Evolutionary conservation across 2,329 filamentous ascomycete species (phyloP).

Genomic region (Colletotrichum truncatum): DNA sequence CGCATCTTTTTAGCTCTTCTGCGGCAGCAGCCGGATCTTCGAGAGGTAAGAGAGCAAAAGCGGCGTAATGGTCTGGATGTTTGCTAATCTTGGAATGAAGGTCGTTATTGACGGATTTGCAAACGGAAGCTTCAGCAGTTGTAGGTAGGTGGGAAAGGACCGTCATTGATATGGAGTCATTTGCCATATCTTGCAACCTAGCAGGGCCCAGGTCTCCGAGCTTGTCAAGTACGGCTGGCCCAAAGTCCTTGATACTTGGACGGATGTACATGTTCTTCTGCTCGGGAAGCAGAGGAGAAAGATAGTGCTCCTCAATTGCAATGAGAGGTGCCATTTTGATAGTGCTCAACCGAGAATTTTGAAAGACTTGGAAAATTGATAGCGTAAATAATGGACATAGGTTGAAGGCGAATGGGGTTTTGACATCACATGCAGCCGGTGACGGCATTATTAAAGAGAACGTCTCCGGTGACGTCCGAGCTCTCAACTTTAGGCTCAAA

Average conservation of each 20-base stretch:
- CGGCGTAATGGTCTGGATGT: slow-evolving; percentile 44
- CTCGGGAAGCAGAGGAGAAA: slow-evolving; percentile 1
- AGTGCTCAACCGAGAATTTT: background rate
- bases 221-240: background rate
- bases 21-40: slow-evolving; percentile 38
- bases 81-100: background rate
- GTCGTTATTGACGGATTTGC: slow-evolving; percentile 18
- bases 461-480: background rate
- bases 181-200: slow-evolving; percentile 2
- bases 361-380: background rate
- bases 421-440: background rate
- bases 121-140: background rate
- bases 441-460: background rate
- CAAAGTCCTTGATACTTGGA: background rate
- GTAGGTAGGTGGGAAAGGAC: slow-evolving; percentile 11
- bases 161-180: background rate
- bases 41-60: background rate
- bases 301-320: slow-evolving; percentile 18
- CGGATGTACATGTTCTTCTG: background rate
- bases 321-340: background rate
- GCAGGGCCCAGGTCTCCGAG: background rate
- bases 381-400: background rate
- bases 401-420: too few relatives aligned
- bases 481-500: background rate
- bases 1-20: slow-evolving; percentile 39